Evolutionary conservation across 768 basidiomycete genomes (phyloP), one percentile per base, ranked within the genome.

Genomic region (Cyclocybe cylindracea): DNA sequence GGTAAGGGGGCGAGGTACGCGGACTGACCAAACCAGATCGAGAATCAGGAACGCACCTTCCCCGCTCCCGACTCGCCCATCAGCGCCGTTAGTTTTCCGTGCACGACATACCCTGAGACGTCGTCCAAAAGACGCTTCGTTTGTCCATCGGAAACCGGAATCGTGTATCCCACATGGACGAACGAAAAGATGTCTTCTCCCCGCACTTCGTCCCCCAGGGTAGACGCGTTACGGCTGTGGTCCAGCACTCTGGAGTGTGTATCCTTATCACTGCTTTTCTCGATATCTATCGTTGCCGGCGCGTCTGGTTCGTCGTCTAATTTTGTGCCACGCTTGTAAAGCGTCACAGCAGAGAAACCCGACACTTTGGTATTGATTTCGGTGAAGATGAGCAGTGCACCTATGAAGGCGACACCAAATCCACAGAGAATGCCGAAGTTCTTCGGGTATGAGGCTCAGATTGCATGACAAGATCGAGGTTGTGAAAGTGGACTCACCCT

Each of bases 41-140:
- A 39, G 14, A 33, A 6, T 11, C 19, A 29, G 18, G 13, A 73
- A 77, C 58, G 78, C 61, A 58, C 74, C 61, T 75, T 77, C 34
- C 77, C 77, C 13, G 74, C 72, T 29, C 72, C 75, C 41, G 63
- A 77, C 70, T 68, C 78, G 53, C 77, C 91, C 90, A 86, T 91
- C 61, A 84, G 77, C 45, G 87, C 87, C 0, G 87, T 89, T 51
- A 93, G 67, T 50, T 80, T 90, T 2, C 92, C 92, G 0, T 91
- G 92, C n/a, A 81, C 82, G 33, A 91, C 89, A 64, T 79, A 94
- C 0, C 91, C 91, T 14, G 83, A 87, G 14, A 94, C 75, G 39
- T 89, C 79, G 51, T 87, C 75, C 38, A 92, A 73, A 1, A 93
- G 72, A 34, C 63, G 70, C 43, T 80, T 71, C 31, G 68, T 63